Evolutionary conservation across 495 filamentous ascomycete genomes (phyloP), one percentile per base, ranked within the genome.

Genomic region (Podospora pseudopauciseta): DNA sequence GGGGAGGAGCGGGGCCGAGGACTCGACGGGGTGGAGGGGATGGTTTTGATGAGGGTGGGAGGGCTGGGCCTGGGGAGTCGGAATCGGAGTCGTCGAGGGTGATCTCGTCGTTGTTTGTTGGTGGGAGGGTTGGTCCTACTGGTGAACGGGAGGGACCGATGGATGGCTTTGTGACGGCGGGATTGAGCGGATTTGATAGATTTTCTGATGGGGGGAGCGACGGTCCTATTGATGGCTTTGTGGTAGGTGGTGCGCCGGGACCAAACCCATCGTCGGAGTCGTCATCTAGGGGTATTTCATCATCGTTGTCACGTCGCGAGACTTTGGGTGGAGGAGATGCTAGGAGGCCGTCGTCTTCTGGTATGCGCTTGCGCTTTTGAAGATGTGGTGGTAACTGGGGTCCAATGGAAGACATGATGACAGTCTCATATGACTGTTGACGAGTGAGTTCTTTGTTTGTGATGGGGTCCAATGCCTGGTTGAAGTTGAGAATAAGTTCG

Each of bases 341-440:
- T 54, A 67, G 60, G 5, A 65, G 55, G 28, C 76, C 71, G 34
- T 83, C 76, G 57, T 86, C 80, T 60, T 81, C 78, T n/a, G 77
- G 65, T 11, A 76, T 79, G 68, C 84, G 83, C 70, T 85, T 85
- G 63, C 84, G 83, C 71, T 86, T 86, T 61, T 78, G 71, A 0
- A 85, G 79, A 56, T 85, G 82, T 7, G 84, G 80, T 3, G 84
- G 83, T 20, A 86, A 72, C 68, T 82, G 76, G 27, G 84, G 84
- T 13, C 84, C 84, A 28, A 85, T 80, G 3, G 82, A 80, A 9
- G 81, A 65, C 84, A 86, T 86, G 44, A 39, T 75, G 63, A 28
- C 30, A 7, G 28, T 11, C 34, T 63, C 32, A 39, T 23, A 27
- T 27, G 11, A 39, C 3, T 15, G 13, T 11, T n/a, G 20, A 4